These are phyloP conservation scores for Ogataea polymorpha DNA, from an alignment of 805 yeast species.

Conservation along the genomic window DNA sequence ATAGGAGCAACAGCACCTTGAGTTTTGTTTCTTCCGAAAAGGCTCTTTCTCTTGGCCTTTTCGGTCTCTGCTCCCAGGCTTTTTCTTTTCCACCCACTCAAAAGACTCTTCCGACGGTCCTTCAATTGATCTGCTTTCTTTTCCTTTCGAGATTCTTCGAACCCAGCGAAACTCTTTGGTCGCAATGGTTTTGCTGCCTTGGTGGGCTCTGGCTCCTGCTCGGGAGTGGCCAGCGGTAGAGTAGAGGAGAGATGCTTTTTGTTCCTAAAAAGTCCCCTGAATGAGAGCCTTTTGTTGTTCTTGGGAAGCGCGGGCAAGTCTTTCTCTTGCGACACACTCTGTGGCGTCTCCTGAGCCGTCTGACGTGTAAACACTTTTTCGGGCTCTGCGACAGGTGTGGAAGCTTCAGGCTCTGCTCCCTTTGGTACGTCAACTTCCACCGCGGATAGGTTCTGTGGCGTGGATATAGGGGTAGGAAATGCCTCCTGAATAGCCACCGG, in stretches of 20 bases:
- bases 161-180: conserved; percentile 21
- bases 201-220: neutral
- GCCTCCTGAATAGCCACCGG: conserved; percentile 5
- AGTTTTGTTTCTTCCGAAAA: conserved; percentile 17
- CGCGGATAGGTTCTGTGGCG: neutral
- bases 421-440: neutral
- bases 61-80: conserved; percentile 14
- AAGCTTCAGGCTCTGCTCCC: neutral
- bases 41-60: conserved; percentile 9
- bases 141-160: conserved; percentile 7
- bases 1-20: neutral
- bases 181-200: conserved; percentile 9
- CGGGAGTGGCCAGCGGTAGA: neutral
- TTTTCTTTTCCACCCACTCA: conserved; percentile 32
- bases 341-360: neutral
- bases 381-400: neutral
- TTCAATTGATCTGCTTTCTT: conserved; percentile 10
- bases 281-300: conserved; percentile 26
- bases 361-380: neutral
- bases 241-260: conserved; percentile 5
- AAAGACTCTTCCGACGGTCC: conserved; percentile 29
- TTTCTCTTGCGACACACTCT: neutral
- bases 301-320: conserved; percentile 7
- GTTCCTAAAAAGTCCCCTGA: conserved; percentile 29
- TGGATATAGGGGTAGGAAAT: conserved; percentile 5